Percentiles rank a stretch among this genome's conserved stretches.
Conservation (phyloP, 148 eudicot genomes). For the Talinum fruticosum region DNA sequence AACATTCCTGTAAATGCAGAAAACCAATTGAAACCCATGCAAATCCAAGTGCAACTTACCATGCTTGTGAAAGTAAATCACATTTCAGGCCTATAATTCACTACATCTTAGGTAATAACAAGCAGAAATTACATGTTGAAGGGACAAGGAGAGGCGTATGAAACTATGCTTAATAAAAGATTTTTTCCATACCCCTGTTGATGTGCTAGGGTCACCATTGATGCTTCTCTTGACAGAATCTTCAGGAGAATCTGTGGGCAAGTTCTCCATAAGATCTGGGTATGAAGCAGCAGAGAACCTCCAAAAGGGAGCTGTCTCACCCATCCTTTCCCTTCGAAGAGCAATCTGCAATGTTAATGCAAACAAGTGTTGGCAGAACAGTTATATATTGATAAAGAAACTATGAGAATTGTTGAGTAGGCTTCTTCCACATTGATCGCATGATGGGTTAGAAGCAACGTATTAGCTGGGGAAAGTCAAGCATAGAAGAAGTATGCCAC, state of each 20-base stretch:
- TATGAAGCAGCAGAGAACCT: conserved; percentile 88
- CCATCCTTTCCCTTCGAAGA: conserved; percentile 74
- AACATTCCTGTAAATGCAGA: neutral
- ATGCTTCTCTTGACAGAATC: conserved; percentile 29
- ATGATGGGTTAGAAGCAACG: neutral
- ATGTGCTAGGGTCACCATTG: conserved; percentile 31
- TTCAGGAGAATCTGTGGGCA: conserved; percentile 26
- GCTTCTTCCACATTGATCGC: neutral
- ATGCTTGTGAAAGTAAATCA: neutral
- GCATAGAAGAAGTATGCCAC: conserved; percentile 4
- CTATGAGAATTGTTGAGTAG: neutral
- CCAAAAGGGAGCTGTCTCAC: conserved; percentile 92
- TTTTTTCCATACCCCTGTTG: conserved; percentile 44
- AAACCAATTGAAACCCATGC: neutral
- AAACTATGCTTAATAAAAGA: neutral
- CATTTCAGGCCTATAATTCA: neutral
- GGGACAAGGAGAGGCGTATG: neutral
- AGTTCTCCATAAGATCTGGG: conserved; percentile 62
- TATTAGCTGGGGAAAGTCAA: neutral
- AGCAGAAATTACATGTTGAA: neutral
- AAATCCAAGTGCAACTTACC: neutral
- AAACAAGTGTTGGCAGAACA: conserved; percentile 5
- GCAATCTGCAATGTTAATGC: conserved; percentile 59
- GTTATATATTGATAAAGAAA: neutral
- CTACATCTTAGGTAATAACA: neutral